Evolutionary conservation across 2,329 filamentous ascomycete genomes (phyloP).

Genomic region (Ophiostoma ulmi): DNA sequence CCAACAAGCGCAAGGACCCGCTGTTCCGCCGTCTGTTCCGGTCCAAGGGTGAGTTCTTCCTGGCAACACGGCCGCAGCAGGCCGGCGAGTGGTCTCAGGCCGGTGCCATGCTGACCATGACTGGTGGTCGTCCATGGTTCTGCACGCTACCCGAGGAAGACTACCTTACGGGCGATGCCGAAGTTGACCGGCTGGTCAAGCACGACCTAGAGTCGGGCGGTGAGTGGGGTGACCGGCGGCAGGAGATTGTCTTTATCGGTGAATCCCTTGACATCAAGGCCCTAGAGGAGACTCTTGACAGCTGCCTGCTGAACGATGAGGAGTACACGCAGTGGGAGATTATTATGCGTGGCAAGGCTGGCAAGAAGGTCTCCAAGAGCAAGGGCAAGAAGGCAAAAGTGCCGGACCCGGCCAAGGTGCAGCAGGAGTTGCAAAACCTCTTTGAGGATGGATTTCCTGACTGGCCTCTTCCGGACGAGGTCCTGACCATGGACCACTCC

Average conservation of each 20-base stretch:
- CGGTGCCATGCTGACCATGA: constrained; percentile 58
- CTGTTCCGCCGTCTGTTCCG: constrained; percentile 53
- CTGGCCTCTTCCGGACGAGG: constrained; percentile 24
- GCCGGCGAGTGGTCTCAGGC: constrained; percentile 60
- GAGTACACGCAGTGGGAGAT: constrained; percentile 46
- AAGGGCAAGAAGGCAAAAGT: not conserved
- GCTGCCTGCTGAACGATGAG: constrained; percentile 55
- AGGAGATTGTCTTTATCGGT: constrained; percentile 70
- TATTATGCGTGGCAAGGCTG: constrained; percentile 22
- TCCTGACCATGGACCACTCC: constrained; percentile 18
- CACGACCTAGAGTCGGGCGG: constrained; percentile 50
- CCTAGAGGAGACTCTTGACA: constrained; percentile 52
- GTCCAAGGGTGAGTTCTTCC: constrained; percentile 58
- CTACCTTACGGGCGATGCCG: constrained; percentile 36
- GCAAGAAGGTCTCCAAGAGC: not conserved
- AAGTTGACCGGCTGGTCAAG: constrained; percentile 45
- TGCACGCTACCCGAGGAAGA: constrained; percentile 48
- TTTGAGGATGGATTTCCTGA: constrained; percentile 28
- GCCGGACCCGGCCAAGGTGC: not conserved
- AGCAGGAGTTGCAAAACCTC: constrained; percentile 19
- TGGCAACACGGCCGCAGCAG: constrained; percentile 53
- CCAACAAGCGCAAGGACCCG: constrained; percentile 51
- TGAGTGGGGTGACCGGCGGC: constrained; percentile 64
- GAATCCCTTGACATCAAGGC: constrained; percentile 53
- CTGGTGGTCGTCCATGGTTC: constrained; percentile 54